Conservation (phyloP, 345 rosid species). For the Carallia brachiata region DNA sequence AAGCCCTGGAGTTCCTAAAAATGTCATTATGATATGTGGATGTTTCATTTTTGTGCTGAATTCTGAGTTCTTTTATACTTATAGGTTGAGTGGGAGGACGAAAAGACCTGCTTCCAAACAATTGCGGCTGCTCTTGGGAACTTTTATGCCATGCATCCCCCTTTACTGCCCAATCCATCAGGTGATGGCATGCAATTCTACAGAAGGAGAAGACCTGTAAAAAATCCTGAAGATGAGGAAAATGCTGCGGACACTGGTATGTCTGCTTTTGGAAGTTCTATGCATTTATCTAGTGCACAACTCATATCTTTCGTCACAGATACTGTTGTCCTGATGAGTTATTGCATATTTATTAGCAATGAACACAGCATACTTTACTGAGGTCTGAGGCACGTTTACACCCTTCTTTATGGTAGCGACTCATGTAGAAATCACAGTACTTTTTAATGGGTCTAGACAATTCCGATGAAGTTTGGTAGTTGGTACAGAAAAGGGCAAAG, state of each 20-base stretch:
- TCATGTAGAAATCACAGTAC: no score
- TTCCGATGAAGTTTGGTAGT: no score
- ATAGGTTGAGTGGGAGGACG: conserved; percentile 90
- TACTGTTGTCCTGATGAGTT: no score
- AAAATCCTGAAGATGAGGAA: conserved; percentile 32
- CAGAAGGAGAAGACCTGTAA: conserved; percentile 37
- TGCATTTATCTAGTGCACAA: neutral
- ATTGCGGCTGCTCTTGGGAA: conserved; percentile 90
- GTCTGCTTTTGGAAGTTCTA: conserved; percentile 2
- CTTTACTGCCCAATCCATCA: conserved; percentile 80
- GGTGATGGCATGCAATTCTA: conserved; percentile 69
- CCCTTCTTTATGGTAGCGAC: no score
- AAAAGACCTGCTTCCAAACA: conserved; percentile 75
- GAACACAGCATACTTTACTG: no score
- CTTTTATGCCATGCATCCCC: conserved; percentile 90
- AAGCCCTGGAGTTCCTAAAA: neutral
- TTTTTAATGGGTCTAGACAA: no score
- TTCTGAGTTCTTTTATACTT: conserved; percentile 12
- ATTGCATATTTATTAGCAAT: no score
- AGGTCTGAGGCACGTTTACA: no score
- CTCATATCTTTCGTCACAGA: no score
- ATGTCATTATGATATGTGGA: neutral
- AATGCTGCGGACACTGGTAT: conserved; percentile 40
- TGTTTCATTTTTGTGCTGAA: neutral
- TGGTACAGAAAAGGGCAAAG: no score